Base-by-base conservation (phyloP, 1,284 basidiomycete species). In the Ceratobasidium sp. region DNA sequence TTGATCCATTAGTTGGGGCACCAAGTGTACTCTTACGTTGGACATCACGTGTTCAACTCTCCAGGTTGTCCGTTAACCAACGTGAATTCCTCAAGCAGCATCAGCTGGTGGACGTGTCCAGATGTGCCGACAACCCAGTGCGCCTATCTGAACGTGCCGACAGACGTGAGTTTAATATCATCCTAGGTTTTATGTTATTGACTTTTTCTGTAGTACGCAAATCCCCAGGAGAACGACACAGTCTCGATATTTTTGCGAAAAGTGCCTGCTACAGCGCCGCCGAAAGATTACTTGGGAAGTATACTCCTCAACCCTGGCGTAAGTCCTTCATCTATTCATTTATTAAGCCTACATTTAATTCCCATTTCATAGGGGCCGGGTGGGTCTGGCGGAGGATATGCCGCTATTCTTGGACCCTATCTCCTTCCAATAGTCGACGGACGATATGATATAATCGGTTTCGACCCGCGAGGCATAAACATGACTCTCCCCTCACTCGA, bases 111-210 rank as follows among this genome's bases (percentile, higher is more conserved):
- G 7, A 6, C 66, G 3, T 77, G 76, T 41, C 73, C 75, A 4
- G 76, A 77, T 30, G 21, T 49, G 1, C 7, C 67, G 14, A 43
- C 59, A 0, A 67, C 73, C 0, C 54, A 63, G 41, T 77, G 76
- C 52, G 55, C 73, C 0, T 76, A 74, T 66, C 73, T 76, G 9
- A 64, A 54, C 18, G 76, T 77, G 5, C 76, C 76, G 2, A 58
- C 74, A 28, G 58, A 73, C 30, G 63, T 50, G n/a, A 52, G 63
- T 52, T 13, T 11, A 49, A 32, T 50, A n/a, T 43, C 32, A 30
- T 4, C n/a, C 8, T n/a, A n/a, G n/a, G n/a, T n/a, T n/a, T n/a
- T n/a, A n/a, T n/a, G 44, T 62, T 58, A 35, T 26, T 46, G 32
- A n/a, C 55, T 54, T 35, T 30, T 21, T n/a, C n/a, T 21, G 21